Conservation (phyloP, 2,329 filamentous ascomycete species). For the Stagonosporopsis chrysanthemi region DNA sequence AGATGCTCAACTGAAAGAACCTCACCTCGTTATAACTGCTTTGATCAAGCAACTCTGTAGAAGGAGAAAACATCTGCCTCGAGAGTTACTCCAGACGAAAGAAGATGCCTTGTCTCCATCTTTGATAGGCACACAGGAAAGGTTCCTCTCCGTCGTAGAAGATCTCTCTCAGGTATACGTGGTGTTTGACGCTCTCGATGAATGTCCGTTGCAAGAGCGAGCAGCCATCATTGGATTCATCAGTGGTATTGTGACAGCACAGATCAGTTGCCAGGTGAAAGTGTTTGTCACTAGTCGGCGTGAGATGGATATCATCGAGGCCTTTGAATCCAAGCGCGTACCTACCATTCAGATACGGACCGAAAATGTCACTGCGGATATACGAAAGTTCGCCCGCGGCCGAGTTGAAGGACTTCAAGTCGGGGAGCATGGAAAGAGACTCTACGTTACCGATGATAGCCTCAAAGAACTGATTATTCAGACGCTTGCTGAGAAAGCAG, state of each 20-base stretch:
- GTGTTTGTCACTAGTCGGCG: conserved; percentile 31
- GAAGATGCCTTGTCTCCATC: conserved; percentile 18
- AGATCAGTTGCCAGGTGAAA: conserved; percentile 16
- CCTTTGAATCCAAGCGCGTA: conserved; percentile 23
- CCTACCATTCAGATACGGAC: conserved; percentile 28
- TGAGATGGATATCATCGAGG: conserved; percentile 29
- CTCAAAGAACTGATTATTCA: conserved; percentile 24
- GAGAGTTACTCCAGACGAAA: conserved; percentile 15
- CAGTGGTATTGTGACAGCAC: conserved; percentile 16
- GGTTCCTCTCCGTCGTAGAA: conserved; percentile 15
- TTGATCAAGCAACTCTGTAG: conserved; percentile 24
- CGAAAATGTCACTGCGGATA: conserved; percentile 27
- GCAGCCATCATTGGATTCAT: conserved; percentile 16
- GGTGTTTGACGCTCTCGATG: conserved; percentile 27
- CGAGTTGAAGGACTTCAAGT: conserved; percentile 23
- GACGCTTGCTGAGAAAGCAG: conserved; percentile 25
- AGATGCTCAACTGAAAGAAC: conserved; percentile 11
- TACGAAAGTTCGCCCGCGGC: conserved; percentile 20
- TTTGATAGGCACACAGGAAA: conserved; percentile 20
- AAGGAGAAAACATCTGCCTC: conserved; percentile 12
- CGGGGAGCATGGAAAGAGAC: conserved; percentile 19
- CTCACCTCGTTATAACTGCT: conserved; percentile 17
- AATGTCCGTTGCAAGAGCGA: conserved; percentile 23
- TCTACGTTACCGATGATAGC: conserved; percentile 23
- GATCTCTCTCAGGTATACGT: conserved; percentile 15